Base-by-base conservation (phyloP, 2,329 filamentous ascomycete genomes). In the Bipolaris oryzae region DNA sequence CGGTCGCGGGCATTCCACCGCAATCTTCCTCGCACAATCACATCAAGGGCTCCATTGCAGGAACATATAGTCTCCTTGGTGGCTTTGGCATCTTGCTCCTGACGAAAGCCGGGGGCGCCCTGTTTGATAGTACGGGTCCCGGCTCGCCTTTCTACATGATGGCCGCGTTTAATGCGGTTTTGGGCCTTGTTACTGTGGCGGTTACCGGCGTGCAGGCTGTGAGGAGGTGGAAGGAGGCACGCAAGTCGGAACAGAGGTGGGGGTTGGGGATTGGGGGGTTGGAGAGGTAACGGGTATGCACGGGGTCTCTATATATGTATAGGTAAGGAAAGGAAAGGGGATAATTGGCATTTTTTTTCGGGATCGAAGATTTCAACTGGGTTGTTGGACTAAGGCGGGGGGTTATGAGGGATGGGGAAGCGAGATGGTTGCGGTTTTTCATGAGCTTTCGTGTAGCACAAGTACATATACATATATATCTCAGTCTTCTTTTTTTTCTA, bases 61-160 rank as follows among this genome's bases (percentile, higher is more conserved):
- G 95, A 2, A 89, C 97, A 1, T 99, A 99, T 76, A 96, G 91
- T 50, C 85, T 96, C 61, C 92, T 89, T 53, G 95, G 95, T 10
- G 95, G 94, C 13, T 89, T 87, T 0, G 95, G 93, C 0, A 99
- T 99, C 50, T 76, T 99, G 52, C 77, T 98, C 5, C 83, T 99
- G 15, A 98, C 95, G 0, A 99, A 99, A 77, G 76, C 95, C 3
- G 95, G 95, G 11, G 95, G 95, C 0, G 85, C 87, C 35, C 77
- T 97, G 45, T 99, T 98, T 70, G 95, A 99, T 74, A 82, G 77
- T 18, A 79, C 87, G 50, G 88, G 88, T 1, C 83, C 83, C 2
- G 90, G 90, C 0, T 90, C 91, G 10, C 95, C 95, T 0, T 98
- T 99, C 74, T 96, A 92, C 73, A 89, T 98, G 82, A 94, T 99